Base-by-base conservation (phyloP, 352 stramenopile species). In the Phytophthora tubulina region DNA sequence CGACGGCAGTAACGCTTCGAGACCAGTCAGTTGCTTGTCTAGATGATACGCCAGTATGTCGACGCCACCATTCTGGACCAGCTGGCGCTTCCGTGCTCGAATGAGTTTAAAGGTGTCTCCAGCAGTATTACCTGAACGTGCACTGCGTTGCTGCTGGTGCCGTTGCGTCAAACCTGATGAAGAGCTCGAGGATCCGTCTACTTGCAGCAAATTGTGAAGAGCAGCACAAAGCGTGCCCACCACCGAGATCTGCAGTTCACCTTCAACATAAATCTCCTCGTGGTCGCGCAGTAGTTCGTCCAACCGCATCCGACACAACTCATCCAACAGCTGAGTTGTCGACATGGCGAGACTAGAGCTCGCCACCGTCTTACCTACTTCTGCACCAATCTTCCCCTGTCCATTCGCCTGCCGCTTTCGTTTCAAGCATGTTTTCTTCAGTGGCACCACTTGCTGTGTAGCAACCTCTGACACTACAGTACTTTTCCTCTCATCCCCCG, bases 401-500 rank as follows among this genome's bases (percentile, higher is more conserved):
- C 60, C 42, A 6, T 35, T 7, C 13, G 11, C 21, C 9, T 1
- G 53, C 17, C 73, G 51, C 58, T 91, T 93, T 35, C 84, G 66
- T 55, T 87, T 93, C 50, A 93, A 68, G 39, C 77, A 89, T 17
- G 65, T 79, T 44, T 84, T 86, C 36, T 70, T 84, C 49, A 75
- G 14, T 30, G 59, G 33, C 36, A 52, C 36, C 38, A 4, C 14
- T 54, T 5, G 32, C 10, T 38, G 36, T 35, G 33, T 35, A n/a
- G 6, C 14, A 38, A 41, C 33, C 2, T 52, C 38, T 51, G 36
- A 36, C 11, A 63, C 30, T 7, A 6, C 42, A 7, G 32, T 39
- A 13, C 35, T 13, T 2, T 67, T 66, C 32, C 49, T 38, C 21
- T 67, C 44, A 9, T 31, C 33, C 81, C 41, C 41, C 63, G 69